Conservation (phyloP, 805 yeast genomes). For the Wickerhamomyces queroliae region DNA sequence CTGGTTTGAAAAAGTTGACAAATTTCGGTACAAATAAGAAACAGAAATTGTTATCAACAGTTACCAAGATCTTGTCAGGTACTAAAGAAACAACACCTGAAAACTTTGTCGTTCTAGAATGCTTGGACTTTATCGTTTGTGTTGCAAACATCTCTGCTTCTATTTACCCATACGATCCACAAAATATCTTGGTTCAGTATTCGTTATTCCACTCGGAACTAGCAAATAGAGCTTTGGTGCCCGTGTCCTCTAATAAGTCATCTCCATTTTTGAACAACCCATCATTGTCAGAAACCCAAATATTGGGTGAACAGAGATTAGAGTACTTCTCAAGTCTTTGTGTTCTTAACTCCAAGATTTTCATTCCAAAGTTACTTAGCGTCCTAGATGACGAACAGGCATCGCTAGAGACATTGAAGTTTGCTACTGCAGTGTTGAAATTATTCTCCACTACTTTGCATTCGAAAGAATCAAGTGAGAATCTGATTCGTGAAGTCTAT, state of each 20-base stretch:
- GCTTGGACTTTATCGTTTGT: slow-evolving; percentile 25
- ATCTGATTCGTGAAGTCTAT: slow-evolving; percentile 22
- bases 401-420: slow-evolving; percentile 25
- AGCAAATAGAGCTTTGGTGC: slow-evolving; percentile 18
- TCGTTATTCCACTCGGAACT: slow-evolving; percentile 14
- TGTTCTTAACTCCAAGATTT: slow-evolving; percentile 13
- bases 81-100: slow-evolving; percentile 15
- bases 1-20: slow-evolving; percentile 18
- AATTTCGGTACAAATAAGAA: slow-evolving; percentile 17
- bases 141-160: slow-evolving; percentile 29
- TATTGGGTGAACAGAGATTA: slow-evolving; percentile 23
- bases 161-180: slow-evolving; percentile 18
- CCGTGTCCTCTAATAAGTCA: slow-evolving; percentile 12
- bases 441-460: slow-evolving; percentile 26
- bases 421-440: slow-evolving; percentile 32
- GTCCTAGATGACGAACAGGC: slow-evolving; percentile 24
- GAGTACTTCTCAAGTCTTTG: slow-evolving; percentile 23
- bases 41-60: slow-evolving; percentile 14
- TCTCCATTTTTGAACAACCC: slow-evolving; percentile 13
- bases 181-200: slow-evolving; percentile 24
- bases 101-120: slow-evolving; percentile 18
- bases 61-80: slow-evolving; percentile 14
- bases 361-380: slow-evolving; percentile 14
- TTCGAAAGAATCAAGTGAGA: slow-evolving; percentile 18
- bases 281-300: slow-evolving; percentile 12